phyloP scores from a whole-genome alignment of 345 rosid genomes.

The Linum lewisii region DNA sequence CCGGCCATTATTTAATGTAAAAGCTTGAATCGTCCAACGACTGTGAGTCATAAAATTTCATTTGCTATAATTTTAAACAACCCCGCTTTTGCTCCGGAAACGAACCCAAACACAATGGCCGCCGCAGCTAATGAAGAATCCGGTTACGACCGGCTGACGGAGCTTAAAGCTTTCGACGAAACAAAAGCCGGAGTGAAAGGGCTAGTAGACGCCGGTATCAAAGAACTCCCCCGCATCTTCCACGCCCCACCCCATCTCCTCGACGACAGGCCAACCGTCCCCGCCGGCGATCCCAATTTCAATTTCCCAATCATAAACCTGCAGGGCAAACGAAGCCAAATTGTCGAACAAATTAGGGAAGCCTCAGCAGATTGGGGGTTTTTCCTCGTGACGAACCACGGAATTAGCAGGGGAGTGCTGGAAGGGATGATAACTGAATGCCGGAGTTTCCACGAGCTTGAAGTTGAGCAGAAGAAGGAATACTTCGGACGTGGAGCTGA shows the following conservation, averaged over 20 bases:
- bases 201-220: not conserved
- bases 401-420: not conserved
- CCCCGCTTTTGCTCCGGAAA: too few species aligned
- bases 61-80: too few species aligned
- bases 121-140: not conserved
- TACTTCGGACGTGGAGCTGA: not conserved
- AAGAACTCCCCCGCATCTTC: not conserved
- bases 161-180: not conserved
- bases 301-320: not conserved
- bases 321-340: not conserved
- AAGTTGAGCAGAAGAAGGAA: not conserved
- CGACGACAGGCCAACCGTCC: not conserved
- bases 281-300: not conserved
- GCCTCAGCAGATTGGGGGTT: not conserved
- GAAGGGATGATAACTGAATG: not conserved
- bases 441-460: not conserved
- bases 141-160: not conserved
- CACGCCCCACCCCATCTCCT: not conserved
- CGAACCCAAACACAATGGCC: not conserved
- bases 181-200: not conserved
- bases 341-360: not conserved
- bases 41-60: too few species aligned
- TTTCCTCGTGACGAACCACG: not conserved
- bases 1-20: too few species aligned
- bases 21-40: too few species aligned